Conservation (phyloP, 768 basidiomycete species). For the Podaxis rugospora region DNA sequence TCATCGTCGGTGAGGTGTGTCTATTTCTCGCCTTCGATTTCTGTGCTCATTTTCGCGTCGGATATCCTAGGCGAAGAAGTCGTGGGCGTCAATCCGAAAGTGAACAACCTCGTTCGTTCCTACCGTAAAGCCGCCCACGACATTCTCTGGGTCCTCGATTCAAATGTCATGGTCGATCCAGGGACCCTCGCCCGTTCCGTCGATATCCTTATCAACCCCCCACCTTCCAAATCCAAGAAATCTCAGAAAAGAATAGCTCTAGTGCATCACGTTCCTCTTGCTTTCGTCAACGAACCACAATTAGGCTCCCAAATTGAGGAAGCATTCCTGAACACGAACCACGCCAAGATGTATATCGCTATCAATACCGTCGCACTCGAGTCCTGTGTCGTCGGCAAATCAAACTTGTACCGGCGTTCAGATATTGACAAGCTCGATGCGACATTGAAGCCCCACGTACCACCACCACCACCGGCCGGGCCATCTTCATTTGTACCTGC, state of each 20-base stretch:
- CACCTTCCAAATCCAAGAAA: slow-evolving; percentile 27
- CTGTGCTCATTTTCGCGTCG: slow-evolving; percentile 1
- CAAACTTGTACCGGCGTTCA: slow-evolving; percentile 87
- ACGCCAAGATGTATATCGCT: slow-evolving; percentile 97
- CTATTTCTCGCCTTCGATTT: not conserved
- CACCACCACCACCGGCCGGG: slow-evolving; percentile 12
- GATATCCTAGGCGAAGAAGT: slow-evolving; percentile 60
- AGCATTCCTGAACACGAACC: slow-evolving; percentile 94
- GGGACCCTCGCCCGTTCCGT: slow-evolving; percentile 84
- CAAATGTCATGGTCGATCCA: slow-evolving; percentile 78
- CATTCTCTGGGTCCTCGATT: slow-evolving; percentile 95
- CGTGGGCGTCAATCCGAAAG: slow-evolving; percentile 94
- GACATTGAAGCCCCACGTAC: slow-evolving; percentile 44
- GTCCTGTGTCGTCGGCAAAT: slow-evolving; percentile 97
- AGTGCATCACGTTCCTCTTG: slow-evolving; percentile 95
- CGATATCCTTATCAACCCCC: slow-evolving; percentile 55
- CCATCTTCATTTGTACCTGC: not conserved
- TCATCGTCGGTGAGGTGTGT: slow-evolving; percentile 66
- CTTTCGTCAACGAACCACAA: slow-evolving; percentile 59
- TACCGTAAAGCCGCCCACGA: slow-evolving; percentile 81
- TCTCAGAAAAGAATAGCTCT: slow-evolving; percentile 60
- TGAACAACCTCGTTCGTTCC: slow-evolving; percentile 90
- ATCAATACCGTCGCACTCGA: slow-evolving; percentile 87
- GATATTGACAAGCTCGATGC: slow-evolving; percentile 78
- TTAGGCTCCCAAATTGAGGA: slow-evolving; percentile 87